Percentiles rank a stretch among this genome's conserved stretches.
Evolutionary conservation across 164 flowering plant genomes (phyloP).

Genomic region (Annona squamosa): DNA sequence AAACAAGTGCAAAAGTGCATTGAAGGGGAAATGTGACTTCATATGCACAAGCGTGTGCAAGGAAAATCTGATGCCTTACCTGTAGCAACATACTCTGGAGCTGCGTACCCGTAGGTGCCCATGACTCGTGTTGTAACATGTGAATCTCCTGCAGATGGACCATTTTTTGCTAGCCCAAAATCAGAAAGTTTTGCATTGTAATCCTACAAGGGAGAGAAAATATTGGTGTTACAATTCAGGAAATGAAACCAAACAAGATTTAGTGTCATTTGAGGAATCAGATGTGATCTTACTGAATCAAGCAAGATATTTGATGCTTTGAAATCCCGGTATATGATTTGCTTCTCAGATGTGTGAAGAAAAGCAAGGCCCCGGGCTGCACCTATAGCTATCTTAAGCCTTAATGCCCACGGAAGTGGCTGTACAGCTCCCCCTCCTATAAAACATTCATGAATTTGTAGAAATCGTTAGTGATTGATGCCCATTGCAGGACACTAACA

Average conservation of each 20-base stretch:
- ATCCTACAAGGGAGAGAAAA: conserved; percentile 30
- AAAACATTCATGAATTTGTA: background rate
- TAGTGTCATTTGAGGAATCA: background rate
- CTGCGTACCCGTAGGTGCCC: conserved; percentile 91
- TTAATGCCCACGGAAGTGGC: conserved; percentile 65
- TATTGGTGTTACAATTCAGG: background rate
- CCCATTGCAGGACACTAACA: background rate
- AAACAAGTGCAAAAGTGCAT: background rate
- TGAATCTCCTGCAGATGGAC: conserved; percentile 62
- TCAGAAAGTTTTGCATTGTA: conserved; percentile 79
- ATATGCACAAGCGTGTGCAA: background rate
- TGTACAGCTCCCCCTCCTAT: conserved; percentile 31
- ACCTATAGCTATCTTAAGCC: conserved; percentile 72
- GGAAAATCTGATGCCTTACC: conserved; percentile 34
- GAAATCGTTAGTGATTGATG: background rate
- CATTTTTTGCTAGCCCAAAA: conserved; percentile 83
- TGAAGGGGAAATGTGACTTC: background rate
- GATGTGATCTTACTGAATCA: conserved; percentile 49
- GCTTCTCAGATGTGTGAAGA: conserved; percentile 64
- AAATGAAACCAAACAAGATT: background rate
- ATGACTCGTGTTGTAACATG: conserved; percentile 85
- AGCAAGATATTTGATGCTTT: conserved; percentile 85
- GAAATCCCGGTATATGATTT: conserved; percentile 78
- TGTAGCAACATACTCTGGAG: conserved; percentile 90
- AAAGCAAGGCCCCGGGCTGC: conserved; percentile 80